Evolutionary conservation across 78 protist genomes (phyloP).

Genomic region (Blattamonas nauphoetae): DNA sequence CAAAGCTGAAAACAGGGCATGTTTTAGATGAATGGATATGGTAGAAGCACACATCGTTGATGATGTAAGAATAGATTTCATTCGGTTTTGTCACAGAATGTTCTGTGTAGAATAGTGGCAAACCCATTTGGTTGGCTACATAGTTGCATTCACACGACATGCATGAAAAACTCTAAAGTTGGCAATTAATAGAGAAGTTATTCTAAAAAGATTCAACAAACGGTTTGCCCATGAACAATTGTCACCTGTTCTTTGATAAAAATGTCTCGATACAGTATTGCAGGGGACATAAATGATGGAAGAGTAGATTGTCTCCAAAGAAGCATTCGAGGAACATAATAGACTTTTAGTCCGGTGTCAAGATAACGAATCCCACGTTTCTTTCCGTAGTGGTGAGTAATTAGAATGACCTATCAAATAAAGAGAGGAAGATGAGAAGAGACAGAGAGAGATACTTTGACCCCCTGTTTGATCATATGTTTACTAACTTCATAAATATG

Average conservation of each 20-base stretch:
- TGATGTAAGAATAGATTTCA: background rate
- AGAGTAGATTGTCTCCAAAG: conserved; percentile 35
- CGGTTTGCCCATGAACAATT: conserved; percentile 85
- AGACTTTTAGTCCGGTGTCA: conserved; percentile 78
- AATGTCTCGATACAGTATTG: conserved; percentile 68
- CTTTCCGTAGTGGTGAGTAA: conserved; percentile 72
- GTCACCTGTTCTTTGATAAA: conserved; percentile 66
- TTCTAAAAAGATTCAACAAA: background rate
- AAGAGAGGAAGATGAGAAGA: background rate
- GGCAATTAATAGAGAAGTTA: conserved; percentile 7
- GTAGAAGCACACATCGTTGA: too few relatives aligned
- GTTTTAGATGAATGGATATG: too few relatives aligned
- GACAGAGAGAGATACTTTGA: conserved; percentile 34
- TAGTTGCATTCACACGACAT: background rate
- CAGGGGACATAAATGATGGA: conserved; percentile 58
- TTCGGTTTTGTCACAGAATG: conserved; percentile 5
- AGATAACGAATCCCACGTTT: conserved; percentile 76
- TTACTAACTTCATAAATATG: conserved; percentile 78
- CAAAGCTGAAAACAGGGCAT: too few relatives aligned
- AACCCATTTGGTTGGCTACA: background rate
- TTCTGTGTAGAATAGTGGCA: conserved; percentile 12
- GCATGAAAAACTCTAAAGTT: background rate
- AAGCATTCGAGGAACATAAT: conserved; percentile 61
- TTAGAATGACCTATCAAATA: conserved; percentile 48
- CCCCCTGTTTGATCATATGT: conserved; percentile 55